Conservation (phyloP, 768 basidiomycete genomes). For the Amanita exitialis region DNA sequence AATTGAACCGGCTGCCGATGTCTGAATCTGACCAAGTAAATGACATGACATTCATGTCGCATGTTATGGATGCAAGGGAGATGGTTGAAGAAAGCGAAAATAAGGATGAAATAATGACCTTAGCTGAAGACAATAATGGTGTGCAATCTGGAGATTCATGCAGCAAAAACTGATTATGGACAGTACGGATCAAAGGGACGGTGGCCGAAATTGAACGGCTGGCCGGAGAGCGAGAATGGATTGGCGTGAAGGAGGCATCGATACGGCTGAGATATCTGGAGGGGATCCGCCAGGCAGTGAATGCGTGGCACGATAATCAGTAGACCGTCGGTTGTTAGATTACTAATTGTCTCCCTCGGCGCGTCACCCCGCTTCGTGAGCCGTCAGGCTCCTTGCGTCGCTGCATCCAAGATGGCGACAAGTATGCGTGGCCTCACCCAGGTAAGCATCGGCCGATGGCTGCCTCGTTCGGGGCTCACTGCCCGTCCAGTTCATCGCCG, state of each 20-base stretch:
- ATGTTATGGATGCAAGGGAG: conserved; percentile 75
- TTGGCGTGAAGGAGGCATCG: conserved; percentile 41
- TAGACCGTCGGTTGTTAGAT: conserved; percentile 50
- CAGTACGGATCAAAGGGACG: conserved; percentile 45
- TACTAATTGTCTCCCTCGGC: conserved; percentile 63
- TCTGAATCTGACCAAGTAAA: conserved; percentile 65
- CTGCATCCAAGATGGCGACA: conserved; percentile 57
- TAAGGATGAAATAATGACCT: conserved; percentile 33
- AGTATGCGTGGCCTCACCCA: conserved; percentile 91
- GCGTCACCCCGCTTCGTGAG: conserved; percentile 86
- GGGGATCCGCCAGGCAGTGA: conserved; percentile 47
- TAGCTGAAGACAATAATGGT: conserved; percentile 50
- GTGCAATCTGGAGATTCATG: conserved; percentile 10
- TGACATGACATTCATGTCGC: conserved; percentile 60
- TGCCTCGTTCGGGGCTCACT: not conserved
- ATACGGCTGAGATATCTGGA: conserved; percentile 69
- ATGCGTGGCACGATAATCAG: conserved; percentile 24
- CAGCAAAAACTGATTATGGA: not conserved
- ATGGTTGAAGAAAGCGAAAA: conserved; percentile 56
- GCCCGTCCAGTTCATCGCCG: conserved; percentile 84
- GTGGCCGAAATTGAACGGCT: conserved; percentile 35
- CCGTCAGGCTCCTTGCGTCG: not conserved
- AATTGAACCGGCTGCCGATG: conserved; percentile 44
- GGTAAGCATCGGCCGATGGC: conserved; percentile 30
- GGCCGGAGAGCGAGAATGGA: conserved; percentile 47